A percentile compares a stretch with the other conserved stretches of the same genome.
Evolutionary conservation across 768 basidiomycete species (phyloP).

Genomic region (Calocybe cyanea): DNA sequence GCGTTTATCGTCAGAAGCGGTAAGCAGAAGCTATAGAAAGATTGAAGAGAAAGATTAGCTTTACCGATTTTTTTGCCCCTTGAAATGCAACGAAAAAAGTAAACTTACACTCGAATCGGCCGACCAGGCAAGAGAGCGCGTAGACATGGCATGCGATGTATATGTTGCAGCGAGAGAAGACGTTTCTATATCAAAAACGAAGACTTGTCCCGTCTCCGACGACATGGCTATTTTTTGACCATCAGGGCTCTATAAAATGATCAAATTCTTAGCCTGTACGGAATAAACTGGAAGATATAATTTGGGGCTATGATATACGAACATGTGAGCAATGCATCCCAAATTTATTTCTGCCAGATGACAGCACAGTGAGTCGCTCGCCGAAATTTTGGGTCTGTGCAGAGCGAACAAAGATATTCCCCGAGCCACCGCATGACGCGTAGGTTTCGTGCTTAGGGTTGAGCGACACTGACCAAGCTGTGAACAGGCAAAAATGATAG

Average conservation of each 20-base stretch:
- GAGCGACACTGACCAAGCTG: slow-evolving; percentile 84
- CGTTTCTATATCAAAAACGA: slow-evolving; percentile 77
- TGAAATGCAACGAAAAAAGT: too few relatives aligned
- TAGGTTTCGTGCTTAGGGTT: slow-evolving; percentile 73
- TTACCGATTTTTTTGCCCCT: too few relatives aligned
- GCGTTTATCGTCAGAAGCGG: slow-evolving; percentile 90
- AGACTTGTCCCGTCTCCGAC: slow-evolving; percentile 85
- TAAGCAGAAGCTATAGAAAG: slow-evolving; percentile 66
- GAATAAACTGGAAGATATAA: background rate
- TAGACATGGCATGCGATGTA: slow-evolving; percentile 87
- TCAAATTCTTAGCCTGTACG: too few relatives aligned
- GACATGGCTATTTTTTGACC: slow-evolving; percentile 79
- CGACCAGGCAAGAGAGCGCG: slow-evolving; percentile 87
- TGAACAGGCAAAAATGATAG: background rate
- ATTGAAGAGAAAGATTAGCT: background rate
- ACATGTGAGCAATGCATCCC: slow-evolving; percentile 75
- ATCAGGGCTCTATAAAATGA: slow-evolving; percentile 90
- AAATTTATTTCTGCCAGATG: slow-evolving; percentile 71
- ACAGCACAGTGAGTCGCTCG: slow-evolving; percentile 48
- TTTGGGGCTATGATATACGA: slow-evolving; percentile 23
- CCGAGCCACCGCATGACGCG: slow-evolving; percentile 68
- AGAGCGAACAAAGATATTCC: slow-evolving; percentile 72
- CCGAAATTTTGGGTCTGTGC: slow-evolving; percentile 66
- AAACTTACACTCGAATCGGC: slow-evolving; percentile 75
- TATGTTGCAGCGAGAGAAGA: slow-evolving; percentile 64